Base-by-base conservation (phyloP, 2,329 filamentous ascomycete genomes). In the Neophaeococcomyces mojaviensis region DNA sequence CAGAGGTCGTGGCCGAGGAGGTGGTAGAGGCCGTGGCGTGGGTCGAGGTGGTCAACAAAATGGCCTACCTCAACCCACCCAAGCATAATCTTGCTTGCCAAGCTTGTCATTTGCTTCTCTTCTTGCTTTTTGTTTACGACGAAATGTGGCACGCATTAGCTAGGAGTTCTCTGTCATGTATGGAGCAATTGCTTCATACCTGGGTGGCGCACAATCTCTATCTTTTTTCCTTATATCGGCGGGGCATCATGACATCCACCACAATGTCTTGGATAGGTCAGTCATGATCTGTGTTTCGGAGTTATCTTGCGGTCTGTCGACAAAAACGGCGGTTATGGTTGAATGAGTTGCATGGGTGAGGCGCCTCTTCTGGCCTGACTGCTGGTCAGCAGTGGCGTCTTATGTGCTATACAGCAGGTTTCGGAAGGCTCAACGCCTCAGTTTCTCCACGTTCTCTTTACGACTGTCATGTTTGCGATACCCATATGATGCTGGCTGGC, bases 1-100 rank as follows among this genome's bases (percentile, higher is more conserved):
- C 36, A 68, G 68, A 49, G 67, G 68, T 47, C 67, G 67, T 31
- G 63, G 65, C 28, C 66, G 67, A 46, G 67, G 69, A 35, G 66
- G 68, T 49, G 69, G 68, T 26, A 61, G 62, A 49, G 68, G 68
- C 28, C 61, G 62, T 49, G 65, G 62, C 41, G 57, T 63, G 13
- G 50, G 55, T 20, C 46, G 52, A 15, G 50, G 51, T 45, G 46
- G 37, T 3, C 46, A 45, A 32, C 24, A 32, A 26, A 44, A 38
- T 20, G 41, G 40, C 31, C 34, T 41, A 35, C 30, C 36, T 35
- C 24, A 35, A 15, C 49, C 48, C 15, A 44, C 47, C 19, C 35
- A 47, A 34, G 40, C 44, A 31, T 43, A 36, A 42, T 4, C 37
- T 42, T 42, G 30, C 20, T n/a, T 12, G 31, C 10, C 31, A 42